These are phyloP conservation scores for Hypomyces rosellus DNA, from an alignment of 2,329 filamentous ascomycete species.

Conservation along the genomic window DNA sequence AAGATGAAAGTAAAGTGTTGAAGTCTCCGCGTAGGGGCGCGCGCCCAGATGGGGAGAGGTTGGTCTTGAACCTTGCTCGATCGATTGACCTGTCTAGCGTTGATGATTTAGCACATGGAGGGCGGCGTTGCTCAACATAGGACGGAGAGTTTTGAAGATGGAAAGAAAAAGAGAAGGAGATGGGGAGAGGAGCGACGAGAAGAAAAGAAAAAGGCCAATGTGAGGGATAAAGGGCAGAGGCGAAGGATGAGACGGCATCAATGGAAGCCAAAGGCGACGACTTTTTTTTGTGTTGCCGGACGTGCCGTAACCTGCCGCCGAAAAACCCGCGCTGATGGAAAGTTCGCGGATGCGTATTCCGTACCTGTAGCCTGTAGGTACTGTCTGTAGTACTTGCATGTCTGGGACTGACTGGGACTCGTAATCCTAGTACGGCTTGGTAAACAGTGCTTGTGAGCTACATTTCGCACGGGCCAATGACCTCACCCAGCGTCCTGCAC, in stretches of 20 bases:
- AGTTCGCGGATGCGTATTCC: too few relatives aligned
- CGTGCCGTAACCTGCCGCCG: background rate
- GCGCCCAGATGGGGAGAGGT: background rate
- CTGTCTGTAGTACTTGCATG: too few relatives aligned
- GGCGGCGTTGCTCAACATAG: background rate
- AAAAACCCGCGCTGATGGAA: background rate
- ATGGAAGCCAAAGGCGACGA: background rate
- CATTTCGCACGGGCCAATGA: constrained; percentile 1
- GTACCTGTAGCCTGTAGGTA: too few relatives aligned
- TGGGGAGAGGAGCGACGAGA: too few relatives aligned
- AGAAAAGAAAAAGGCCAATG: too few relatives aligned
- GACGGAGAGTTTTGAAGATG: background rate
- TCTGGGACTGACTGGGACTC: too few relatives aligned
- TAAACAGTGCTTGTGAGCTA: background rate
- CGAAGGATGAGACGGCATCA: background rate
- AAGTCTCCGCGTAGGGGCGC: background rate
- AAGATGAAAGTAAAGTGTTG: background rate
- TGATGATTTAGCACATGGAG: background rate
- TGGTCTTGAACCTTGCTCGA: background rate
- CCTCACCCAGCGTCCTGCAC: background rate
- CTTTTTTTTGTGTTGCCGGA: background rate
- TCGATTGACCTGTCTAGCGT: background rate
- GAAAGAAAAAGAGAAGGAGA: background rate
- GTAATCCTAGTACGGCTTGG: too few relatives aligned
- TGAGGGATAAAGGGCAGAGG: background rate